Percentiles rank a stretch among this genome's conserved stretches.
These are phyloP conservation scores for Dacryopinax spathularia DNA, from an alignment of 768 basidiomycete species.

Conservation along the genomic window DNA sequence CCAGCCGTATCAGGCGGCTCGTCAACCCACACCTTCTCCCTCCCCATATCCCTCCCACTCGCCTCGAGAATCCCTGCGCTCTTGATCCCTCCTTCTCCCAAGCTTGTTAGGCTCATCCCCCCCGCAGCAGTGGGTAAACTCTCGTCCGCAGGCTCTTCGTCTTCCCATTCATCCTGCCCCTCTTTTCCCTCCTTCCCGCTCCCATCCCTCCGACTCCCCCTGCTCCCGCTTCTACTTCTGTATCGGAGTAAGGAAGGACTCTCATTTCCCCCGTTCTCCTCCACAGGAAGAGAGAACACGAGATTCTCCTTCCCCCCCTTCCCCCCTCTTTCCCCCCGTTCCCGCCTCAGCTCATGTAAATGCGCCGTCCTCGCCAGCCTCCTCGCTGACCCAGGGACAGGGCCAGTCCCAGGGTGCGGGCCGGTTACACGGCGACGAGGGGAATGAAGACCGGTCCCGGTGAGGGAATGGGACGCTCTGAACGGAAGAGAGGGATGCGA, in stretches of 20 bases:
- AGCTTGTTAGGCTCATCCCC: neutral
- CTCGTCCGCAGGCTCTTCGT: neutral
- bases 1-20: neutral
- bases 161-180: neutral
- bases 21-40: neutral
- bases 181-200: no score
- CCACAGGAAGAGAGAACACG: neutral
- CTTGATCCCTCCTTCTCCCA: neutral
- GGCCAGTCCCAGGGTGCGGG: neutral
- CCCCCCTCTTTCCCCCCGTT: conserved; percentile 11
- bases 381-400: conserved; percentile 22
- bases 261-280: no score
- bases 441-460: conserved; percentile 12
- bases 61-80: neutral
- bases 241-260: neutral
- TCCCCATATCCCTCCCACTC: neutral
- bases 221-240: no score
- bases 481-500: conserved; percentile 28
- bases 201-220: no score
- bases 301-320: neutral
- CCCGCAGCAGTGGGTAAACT: neutral
- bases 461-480: conserved; percentile 6
- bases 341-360: conserved; percentile 43
- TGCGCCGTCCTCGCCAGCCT: conserved; percentile 54
- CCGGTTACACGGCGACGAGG: neutral